These are phyloP conservation scores for Wickerhamomyces mucosus DNA, from an alignment of 805 yeast genomes.

Conservation along the genomic window DNA sequence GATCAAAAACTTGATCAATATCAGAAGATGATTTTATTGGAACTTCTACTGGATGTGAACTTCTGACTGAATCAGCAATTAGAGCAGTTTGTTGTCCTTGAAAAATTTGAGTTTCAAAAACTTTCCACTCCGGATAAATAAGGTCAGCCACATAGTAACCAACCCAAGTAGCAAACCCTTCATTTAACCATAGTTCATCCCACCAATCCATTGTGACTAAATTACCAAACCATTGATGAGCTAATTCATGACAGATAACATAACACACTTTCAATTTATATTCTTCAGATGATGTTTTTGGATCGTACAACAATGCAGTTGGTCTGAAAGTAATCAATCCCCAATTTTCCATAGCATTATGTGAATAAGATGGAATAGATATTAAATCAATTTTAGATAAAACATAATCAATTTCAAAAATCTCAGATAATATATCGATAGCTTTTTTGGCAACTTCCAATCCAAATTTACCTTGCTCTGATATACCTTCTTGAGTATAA, in stretches of 20 bases:
- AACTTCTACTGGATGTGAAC: constrained; percentile 80
- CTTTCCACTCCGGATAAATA: constrained; percentile 74
- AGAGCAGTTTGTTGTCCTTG: constrained; percentile 68
- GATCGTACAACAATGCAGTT: constrained; percentile 63
- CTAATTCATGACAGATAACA: constrained; percentile 80
- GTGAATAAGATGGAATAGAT: constrained; percentile 72
- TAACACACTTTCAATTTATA: constrained; percentile 69
- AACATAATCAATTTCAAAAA: constrained; percentile 71
- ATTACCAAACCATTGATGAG: constrained; percentile 90
- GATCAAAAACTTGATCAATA: constrained; percentile 77
- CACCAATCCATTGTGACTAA: constrained; percentile 89
- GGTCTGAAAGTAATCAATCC: constrained; percentile 78
- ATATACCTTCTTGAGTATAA: constrained; percentile 71
- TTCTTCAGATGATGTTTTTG: constrained; percentile 49
- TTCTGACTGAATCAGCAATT: constrained; percentile 62
- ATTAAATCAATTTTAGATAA: constrained; percentile 74
- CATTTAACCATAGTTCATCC: constrained; percentile 85
- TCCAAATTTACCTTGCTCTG: constrained; percentile 59
- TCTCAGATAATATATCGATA: constrained; percentile 58
- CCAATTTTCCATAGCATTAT: constrained; percentile 88
- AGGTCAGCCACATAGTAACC: constrained; percentile 73
- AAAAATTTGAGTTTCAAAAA: constrained; percentile 68
- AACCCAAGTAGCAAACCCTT: constrained; percentile 87
- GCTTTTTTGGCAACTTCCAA: constrained; percentile 69
- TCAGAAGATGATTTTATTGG: constrained; percentile 70